These are phyloP conservation scores for Fragilariopsis cylindrus DNA, from an alignment of 108 stramenopile genomes.

Conservation along the genomic window DNA sequence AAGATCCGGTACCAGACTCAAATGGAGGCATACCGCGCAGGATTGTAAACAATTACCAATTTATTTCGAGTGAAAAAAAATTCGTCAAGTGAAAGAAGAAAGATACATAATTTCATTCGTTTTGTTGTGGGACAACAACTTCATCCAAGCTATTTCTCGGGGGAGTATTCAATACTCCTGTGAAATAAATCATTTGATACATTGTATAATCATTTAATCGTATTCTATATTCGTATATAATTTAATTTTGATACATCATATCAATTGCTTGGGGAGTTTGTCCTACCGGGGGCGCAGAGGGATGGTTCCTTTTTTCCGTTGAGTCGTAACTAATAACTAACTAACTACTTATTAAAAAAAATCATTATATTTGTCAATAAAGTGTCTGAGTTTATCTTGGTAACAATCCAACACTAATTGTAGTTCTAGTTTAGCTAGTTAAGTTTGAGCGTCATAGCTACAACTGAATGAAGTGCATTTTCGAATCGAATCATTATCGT, in stretches of 20 bases:
- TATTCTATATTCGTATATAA: background rate
- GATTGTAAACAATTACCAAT: background rate
- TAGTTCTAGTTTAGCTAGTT: no score
- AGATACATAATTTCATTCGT: slow-evolving; percentile 1
- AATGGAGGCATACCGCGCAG: slow-evolving; percentile 52
- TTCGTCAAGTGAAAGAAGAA: background rate
- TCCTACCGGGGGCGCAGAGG: slow-evolving; percentile 12
- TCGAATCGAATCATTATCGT: no score
- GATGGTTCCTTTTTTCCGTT: slow-evolving; percentile 8
- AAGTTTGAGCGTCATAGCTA: no score
- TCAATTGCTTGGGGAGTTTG: slow-evolving; percentile 14
- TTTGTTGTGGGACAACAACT: slow-evolving; percentile 5
- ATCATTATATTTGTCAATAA: slow-evolving; percentile 4
- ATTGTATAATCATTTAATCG: no score
- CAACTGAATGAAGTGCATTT: no score
- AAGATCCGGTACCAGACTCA: slow-evolving; percentile 69
- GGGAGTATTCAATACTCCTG: background rate
- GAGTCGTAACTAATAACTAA: slow-evolving; percentile 1
- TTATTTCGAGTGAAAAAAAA: background rate
- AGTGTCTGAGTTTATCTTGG: background rate
- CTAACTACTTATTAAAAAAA: slow-evolving; percentile 1
- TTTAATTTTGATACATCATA: background rate
- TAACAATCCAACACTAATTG: no score
- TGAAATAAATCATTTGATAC: background rate
- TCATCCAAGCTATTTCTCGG: slow-evolving; percentile 6